Evolutionary conservation across 139 green algal genomes (phyloP), one percentile per base, ranked within the genome.

Genomic region (Chlamydomonas eustigma): DNA sequence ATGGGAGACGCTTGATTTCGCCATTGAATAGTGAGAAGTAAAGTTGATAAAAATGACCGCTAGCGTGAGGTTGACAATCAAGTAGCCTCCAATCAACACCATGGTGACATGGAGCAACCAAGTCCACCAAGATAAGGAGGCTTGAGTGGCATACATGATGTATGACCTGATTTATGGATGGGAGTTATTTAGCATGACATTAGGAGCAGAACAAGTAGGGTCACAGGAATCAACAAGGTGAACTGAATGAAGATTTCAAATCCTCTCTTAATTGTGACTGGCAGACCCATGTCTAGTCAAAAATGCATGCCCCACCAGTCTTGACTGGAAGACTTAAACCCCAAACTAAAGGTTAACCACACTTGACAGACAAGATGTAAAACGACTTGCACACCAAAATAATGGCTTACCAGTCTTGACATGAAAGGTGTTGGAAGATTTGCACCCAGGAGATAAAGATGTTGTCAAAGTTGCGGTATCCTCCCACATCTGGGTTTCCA

Each of bases 361-460:
- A n/a, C n/a, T n/a, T n/a, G n/a, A n/a, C n/a, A n/a, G n/a, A n/a
- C n/a, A n/a, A n/a, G n/a, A n/a, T n/a, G n/a, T n/a, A n/a, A n/a
- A n/a, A n/a, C n/a, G n/a, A n/a, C n/a, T n/a, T n/a, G n/a, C n/a
- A n/a, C n/a, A n/a, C n/a, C n/a, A n/a, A n/a, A n/a, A n/a, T n/a
- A n/a, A n/a, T n/a, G n/a, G n/a, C n/a, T 58, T 18, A 58, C 44
- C 44, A 58, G 44, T 58, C 18, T 28, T 68, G 52, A 28, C 85
- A 70, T 0, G 87, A 87, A 35, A 96, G 88, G 72, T 78, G 83
- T 81, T 93, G 88, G 75, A 96, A 92, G 44, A 96, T 92, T 33
- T 87, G 85, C 24, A 94, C 69, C 81, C 85, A 90, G 0, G 90
- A 86, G 73, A 78, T 83, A 6, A 90, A 51, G 32, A 96, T 90